Conservation (phyloP, 306 rosid genomes). For the Quercus suber region DNA sequence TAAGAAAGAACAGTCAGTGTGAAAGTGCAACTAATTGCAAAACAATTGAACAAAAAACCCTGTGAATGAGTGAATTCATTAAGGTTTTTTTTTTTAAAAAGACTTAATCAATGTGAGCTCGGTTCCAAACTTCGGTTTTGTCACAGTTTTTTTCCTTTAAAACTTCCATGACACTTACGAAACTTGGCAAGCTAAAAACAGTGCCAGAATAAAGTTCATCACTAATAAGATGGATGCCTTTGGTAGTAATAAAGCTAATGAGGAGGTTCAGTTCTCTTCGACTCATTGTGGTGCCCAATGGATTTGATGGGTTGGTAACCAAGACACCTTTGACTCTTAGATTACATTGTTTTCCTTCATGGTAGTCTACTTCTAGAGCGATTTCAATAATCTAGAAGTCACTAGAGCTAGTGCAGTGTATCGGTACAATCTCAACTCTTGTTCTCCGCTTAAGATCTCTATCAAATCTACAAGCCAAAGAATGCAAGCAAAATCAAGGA, state of each 20-base stretch:
- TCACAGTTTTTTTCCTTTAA: constrained; percentile 41
- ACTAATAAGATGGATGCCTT: constrained; percentile 69
- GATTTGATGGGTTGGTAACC: constrained; percentile 87
- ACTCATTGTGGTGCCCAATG: constrained; percentile 66
- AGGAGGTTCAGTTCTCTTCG: constrained; percentile 49
- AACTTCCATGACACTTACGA: constrained; percentile 65
- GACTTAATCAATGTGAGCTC: constrained; percentile 75
- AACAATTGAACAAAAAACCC: constrained; percentile 21
- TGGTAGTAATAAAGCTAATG: constrained; percentile 48
- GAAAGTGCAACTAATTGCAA: background rate
- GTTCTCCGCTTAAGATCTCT: constrained; percentile 88
- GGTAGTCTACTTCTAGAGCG: constrained; percentile 47
- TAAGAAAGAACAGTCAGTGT: constrained; percentile 17
- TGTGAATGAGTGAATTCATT: constrained; percentile 23
- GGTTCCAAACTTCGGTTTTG: constrained; percentile 21
- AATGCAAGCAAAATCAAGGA: constrained; percentile 32
- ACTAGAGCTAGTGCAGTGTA: constrained; percentile 68
- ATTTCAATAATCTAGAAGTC: constrained; percentile 67
- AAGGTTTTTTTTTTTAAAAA: constrained; percentile 50
- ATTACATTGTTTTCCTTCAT: constrained; percentile 51
- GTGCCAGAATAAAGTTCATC: constrained; percentile 88
- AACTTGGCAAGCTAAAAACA: constrained; percentile 55
- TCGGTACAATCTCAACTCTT: constrained; percentile 67
- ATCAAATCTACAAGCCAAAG: constrained; percentile 52
- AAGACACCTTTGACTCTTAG: constrained; percentile 74